Evolutionary conservation across 2,329 filamentous ascomycete genomes (phyloP), one percentile per base, ranked within the genome.

Genomic region (Penicillium sclerotiorum): DNA sequence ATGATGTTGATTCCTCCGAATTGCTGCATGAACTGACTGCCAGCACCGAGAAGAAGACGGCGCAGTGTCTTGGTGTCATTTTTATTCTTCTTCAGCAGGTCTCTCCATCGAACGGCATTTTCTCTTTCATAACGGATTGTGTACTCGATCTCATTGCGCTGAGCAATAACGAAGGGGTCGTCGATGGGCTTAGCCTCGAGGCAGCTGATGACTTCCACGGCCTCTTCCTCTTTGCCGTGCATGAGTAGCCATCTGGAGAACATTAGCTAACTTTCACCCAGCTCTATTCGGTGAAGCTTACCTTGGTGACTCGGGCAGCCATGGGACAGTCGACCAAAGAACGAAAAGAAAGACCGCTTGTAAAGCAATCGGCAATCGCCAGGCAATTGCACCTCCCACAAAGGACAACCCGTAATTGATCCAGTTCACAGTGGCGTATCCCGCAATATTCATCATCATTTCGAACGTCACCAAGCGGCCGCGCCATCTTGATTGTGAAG

Each of bases 351-450:
- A 80, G 38, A 80, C 54, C 52, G 80, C 73, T 33, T 80, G 77
- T 20, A 80, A 68, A 0, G 76, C 76, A 2, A 80, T 66, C 0
- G 76, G 76, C 2, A 77, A 62, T 30, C 76, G 58, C 77, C 77
- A 79, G 0, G 73, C 64, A 11, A 78, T 62, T 0, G 67, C 53
- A 5, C 76, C 74, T 3, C 57, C 60, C 1, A 72, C 57, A 55
- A 76, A 82, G 5, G 73, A 76, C 47, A 81, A 73, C 2, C 77
- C 77, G 49, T 74, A 81, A 7, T 73, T 80, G 9, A 81, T 70
- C 77, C 79, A 82, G 37, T 80, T 80, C 4, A 71, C 74, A 1
- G 81, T 40, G 1, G 65, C 72, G 51, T 79, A 80, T 2, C 79
- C 80, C 15, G 69, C 71, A 36, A 80, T 76, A 47, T 78, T 79